These are phyloP conservation scores for Amauroascus verrucosus DNA, from an alignment of 2,329 filamentous ascomycete genomes.

Conservation along the genomic window DNA sequence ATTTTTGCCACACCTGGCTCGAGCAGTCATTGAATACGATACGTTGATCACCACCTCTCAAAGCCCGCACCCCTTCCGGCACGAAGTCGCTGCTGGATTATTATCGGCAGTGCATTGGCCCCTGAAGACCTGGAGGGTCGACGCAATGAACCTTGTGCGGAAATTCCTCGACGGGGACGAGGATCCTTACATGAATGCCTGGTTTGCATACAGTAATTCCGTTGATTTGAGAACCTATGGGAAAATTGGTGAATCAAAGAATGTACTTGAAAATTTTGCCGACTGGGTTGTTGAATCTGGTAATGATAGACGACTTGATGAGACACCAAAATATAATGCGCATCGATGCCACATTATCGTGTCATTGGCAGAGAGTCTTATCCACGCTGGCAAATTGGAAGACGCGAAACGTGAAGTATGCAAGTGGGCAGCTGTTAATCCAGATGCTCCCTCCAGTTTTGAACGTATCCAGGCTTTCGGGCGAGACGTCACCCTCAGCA, in stretches of 20 bases:
- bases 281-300: no score
- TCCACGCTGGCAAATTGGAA: slow-evolving; percentile 12
- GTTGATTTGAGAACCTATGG: neutral
- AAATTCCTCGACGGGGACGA: neutral
- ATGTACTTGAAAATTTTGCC: neutral
- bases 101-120: neutral
- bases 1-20: slow-evolving; percentile 3
- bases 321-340: slow-evolving; percentile 12
- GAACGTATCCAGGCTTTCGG: slow-evolving; percentile 6
- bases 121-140: neutral
- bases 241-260: neutral
- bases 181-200: slow-evolving; percentile 10
- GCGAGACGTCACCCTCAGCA: slow-evolving; percentile 9
- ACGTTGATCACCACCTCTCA: neutral
- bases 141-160: neutral
- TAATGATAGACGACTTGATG: neutral
- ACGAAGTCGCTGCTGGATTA: neutral
- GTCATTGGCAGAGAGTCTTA: slow-evolving; percentile 14
- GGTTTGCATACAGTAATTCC: slow-evolving; percentile 1
- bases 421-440: neutral
- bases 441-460: neutral
- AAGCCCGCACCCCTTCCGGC: neutral
- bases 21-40: slow-evolving; percentile 9
- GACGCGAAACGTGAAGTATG: no score
- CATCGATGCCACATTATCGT: slow-evolving; percentile 14